Conservation (phyloP, 78 protist species). For the Dictyostelium firmibasis region DNA sequence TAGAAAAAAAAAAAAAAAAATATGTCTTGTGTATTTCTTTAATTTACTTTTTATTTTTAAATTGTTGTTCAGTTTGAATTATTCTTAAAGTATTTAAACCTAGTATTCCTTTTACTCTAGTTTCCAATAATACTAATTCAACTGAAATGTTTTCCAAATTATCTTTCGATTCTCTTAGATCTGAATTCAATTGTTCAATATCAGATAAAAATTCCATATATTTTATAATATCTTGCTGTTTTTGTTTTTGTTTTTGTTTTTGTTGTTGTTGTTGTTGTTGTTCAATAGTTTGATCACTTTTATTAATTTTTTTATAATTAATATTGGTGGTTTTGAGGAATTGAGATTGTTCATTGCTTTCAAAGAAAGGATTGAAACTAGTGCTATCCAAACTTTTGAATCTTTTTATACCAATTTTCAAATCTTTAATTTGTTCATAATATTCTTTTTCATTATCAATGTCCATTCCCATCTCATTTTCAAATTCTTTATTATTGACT, state of each 20-base stretch:
- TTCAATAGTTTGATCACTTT: not conserved
- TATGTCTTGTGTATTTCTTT: not conserved
- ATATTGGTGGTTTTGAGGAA: not conserved
- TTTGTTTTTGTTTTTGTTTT: no score
- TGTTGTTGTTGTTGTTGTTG: no score
- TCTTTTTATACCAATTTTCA: not conserved
- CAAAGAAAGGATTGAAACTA: not conserved
- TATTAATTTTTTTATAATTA: not conserved
- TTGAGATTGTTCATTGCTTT: not conserved
- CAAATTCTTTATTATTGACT: no score
- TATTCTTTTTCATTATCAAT: not conserved
- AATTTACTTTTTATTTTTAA: not conserved
- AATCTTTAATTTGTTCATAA: not conserved
- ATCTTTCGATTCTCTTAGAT: conserved; percentile 21
- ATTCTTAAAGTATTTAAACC: not conserved
- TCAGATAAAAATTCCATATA: conserved; percentile 25
- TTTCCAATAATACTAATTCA: not conserved
- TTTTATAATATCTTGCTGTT: not conserved
- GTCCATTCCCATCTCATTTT: not conserved
- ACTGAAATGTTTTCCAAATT: not conserved
- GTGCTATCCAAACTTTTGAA: not conserved
- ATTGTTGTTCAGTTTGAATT: not conserved
- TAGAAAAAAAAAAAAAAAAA: not conserved
- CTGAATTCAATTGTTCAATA: conserved; percentile 16
- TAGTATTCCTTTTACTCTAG: conserved; percentile 12